Evolutionary conservation across 1,284 basidiomycete genomes (phyloP), one percentile per base, ranked within the genome.

Genomic region (Ganoderma lingzhi): DNA sequence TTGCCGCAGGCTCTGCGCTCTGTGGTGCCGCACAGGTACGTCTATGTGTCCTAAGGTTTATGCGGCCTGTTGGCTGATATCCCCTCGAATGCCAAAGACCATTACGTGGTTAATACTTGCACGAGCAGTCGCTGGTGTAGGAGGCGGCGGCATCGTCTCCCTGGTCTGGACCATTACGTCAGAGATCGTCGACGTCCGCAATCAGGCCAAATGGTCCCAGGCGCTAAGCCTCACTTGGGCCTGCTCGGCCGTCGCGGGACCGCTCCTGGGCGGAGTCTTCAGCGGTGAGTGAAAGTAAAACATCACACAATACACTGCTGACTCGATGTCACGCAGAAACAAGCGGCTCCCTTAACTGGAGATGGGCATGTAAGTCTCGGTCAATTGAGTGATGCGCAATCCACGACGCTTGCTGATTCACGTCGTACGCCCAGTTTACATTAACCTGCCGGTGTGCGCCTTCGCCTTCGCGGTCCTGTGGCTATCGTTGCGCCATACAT

Each of bases 91-190:
- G 58, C 55, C 70, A 55, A 76, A 94, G 91, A 86, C 80, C 70
- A 90, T 92, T 68, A 79, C 82, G 69, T 90, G 84, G 82, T 82
- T 90, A 60, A 86, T 90, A 65, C 74, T 85, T 28, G 85, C 84
- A 62, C 84, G 89, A 45, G 89, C 84, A 45, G 66, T 90, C 59
- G 90, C 92, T 71, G 93, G 93, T 55, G 82, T 92, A 68, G 93
- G 93, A 30, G 93, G 90, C 23, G 93, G 93, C 60, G 93, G 93
- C 12, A 94, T 95, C 71, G 93, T 94, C 58, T 89, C 87, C 73
- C 85, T 90, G 58, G 93, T 95, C 56, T 95, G 93, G 93, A 87
- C 93, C 32, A 91, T 95, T 70, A 93, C 92, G 63, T 87, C 92
- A 73, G 93, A 94, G 78, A 89, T 94, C 70, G 92, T 94, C 53